Percentiles rank a stretch among this genome's conserved stretches.
phyloP scores from a whole-genome alignment of 1,284 basidiomycete genomes.

The Ustilago loliicola region DNA sequence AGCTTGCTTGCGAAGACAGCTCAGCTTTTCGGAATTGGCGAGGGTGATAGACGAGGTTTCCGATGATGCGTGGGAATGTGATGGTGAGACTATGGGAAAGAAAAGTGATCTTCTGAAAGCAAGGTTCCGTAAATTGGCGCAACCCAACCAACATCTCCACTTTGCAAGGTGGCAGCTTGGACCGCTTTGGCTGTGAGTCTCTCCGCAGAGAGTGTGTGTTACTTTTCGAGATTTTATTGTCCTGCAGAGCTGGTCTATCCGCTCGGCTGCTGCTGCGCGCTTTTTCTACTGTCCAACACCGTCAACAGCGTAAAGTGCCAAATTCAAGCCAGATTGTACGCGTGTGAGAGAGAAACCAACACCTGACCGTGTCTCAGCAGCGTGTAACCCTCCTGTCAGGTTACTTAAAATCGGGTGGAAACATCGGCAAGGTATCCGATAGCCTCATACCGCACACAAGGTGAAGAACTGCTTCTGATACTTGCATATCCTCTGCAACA shows the following conservation, averaged over 20 bases:
- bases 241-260: not conserved
- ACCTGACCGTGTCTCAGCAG: conserved; percentile 34
- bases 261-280: not conserved
- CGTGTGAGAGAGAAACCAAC: conserved; percentile 27
- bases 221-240: conserved; percentile 11
- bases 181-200: not conserved
- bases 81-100: not conserved
- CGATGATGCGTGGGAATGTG: not conserved
- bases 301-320: not conserved
- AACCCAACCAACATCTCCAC: conserved; percentile 33
- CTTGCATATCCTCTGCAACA: not conserved
- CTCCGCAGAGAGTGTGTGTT: conserved; percentile 15
- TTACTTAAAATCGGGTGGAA: not conserved
- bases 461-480: not conserved
- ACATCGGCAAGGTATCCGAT: conserved; percentile 4
- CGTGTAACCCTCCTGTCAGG: not conserved
- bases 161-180: not conserved
- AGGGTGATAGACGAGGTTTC: not conserved
- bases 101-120: not conserved
- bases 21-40: conserved; percentile 9
- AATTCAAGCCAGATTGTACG: not conserved
- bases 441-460: not conserved
- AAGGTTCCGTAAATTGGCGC: not conserved
- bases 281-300: not conserved
- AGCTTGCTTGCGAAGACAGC: not conserved